Base-by-base conservation (phyloP, 345 rosid genomes). In the Clarkia xantiana region DNA sequence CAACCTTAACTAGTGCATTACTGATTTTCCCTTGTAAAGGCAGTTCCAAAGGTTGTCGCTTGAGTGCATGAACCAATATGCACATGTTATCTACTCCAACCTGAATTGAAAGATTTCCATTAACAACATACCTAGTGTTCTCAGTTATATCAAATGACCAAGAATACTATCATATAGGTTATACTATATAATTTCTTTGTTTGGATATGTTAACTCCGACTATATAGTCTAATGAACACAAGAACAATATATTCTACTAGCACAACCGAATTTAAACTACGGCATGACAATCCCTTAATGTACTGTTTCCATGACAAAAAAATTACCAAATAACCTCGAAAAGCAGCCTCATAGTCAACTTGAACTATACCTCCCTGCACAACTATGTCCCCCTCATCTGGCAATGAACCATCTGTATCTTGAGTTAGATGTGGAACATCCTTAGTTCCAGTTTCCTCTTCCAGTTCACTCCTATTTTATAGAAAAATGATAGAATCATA, bases 71-170 rank as follows among this genome's bases (percentile, higher is more conserved):
- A 56, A 86, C 91, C 75, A 90, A 60, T 55, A 90, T 86, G 71
- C 95, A 90, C 97, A 90, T 90, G 62, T 90, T 90, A 69, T 90
- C 97, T 64, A 90, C 95, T 49, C 97, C 97, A 49, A 90, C 97
- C 97, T 90, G 71, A 58, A 49, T 46, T 18, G 34, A 38, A 59
- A 42, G 19, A 64, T n/a, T 61, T 36, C 52, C 19, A 20, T 34
- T 59, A 23, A n/a, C n/a, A n/a, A n/a, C n/a, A n/a, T n/a, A n/a
- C n/a, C n/a, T n/a, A n/a, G n/a, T n/a, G n/a, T n/a, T n/a, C n/a
- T n/a, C n/a, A n/a, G n/a, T n/a, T n/a, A n/a, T n/a, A n/a, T n/a
- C n/a, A n/a, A n/a, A n/a, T n/a, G n/a, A n/a, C n/a, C n/a, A n/a
- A n/a, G n/a, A n/a, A n/a, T n/a, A n/a, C n/a, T n/a, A n/a, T n/a